phyloP scores from a whole-genome alignment of 2,329 filamentous ascomycete genomes.

The Periconia macrospinosa region DNA sequence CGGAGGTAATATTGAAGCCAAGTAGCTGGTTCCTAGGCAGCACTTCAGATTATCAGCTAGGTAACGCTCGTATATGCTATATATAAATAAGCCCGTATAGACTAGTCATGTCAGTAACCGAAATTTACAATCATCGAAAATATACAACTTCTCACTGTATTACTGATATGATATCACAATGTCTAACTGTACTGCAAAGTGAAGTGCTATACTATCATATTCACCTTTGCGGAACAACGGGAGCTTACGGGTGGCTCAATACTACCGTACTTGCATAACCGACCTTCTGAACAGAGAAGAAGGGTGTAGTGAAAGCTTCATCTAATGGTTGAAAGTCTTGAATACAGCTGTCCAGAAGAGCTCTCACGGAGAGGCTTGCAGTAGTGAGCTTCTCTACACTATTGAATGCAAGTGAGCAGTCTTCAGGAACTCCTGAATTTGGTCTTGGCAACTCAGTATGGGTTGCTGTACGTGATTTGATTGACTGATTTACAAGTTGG shows the following conservation, averaged over 20 bases:
- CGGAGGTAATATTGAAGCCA: no score
- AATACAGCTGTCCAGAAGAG: not conserved
- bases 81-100: no score
- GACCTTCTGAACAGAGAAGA: not conserved
- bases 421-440: not conserved
- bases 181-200: not conserved
- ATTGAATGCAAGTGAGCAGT: slow-evolving; percentile 13
- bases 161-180: no score
- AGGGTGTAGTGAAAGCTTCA: not conserved
- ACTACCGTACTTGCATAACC: not conserved
- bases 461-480: not conserved
- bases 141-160: no score
- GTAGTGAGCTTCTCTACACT: slow-evolving; percentile 10
- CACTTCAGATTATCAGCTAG: no score
- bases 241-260: not conserved
- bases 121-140: no score
- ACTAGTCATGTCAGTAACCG: no score
- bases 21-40: no score
- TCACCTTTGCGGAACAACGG: not conserved
- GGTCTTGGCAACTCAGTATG: not conserved
- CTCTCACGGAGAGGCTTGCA: slow-evolving; percentile 8
- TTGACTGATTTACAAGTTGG: not conserved
- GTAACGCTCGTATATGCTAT: no score
- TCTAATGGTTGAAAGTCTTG: not conserved
- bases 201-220: not conserved